Evolutionary conservation across 768 basidiomycete species (phyloP).

Genomic region (Stropharia rugosoannulata): DNA sequence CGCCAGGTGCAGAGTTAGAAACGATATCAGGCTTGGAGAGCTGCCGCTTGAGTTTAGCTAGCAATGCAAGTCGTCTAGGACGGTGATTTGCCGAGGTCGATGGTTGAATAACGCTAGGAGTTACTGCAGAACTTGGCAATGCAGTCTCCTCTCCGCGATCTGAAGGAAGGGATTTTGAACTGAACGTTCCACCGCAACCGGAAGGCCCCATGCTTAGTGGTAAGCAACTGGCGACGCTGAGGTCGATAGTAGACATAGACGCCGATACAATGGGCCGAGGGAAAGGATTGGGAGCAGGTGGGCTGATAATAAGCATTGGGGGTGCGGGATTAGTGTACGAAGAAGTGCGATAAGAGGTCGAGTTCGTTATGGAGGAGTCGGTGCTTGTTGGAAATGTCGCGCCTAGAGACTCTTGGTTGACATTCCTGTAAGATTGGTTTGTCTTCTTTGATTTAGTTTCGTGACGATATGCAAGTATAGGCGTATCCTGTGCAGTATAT

Average conservation of each 20-base stretch:
- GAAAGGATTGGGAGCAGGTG: not conserved
- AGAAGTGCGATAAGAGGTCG: not conserved
- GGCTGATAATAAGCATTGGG: not conserved
- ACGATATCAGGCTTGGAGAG: conserved; percentile 2
- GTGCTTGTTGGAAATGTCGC: not conserved
- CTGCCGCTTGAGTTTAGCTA: conserved; percentile 4
- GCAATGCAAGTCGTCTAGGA: not conserved
- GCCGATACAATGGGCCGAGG: conserved; percentile 2
- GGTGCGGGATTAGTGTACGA: not conserved
- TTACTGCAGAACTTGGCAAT: not conserved
- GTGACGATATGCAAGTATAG: not conserved
- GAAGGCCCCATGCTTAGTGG: not conserved
- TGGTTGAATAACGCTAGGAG: not conserved
- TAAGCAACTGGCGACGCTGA: not conserved
- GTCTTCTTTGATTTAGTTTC: not conserved
- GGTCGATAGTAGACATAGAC: conserved; percentile 4
- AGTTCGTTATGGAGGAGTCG: not conserved
- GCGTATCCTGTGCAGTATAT: not conserved
- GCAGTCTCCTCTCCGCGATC: not conserved
- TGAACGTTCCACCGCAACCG: not conserved
- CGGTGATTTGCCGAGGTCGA: not conserved
- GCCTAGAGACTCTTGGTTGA: not conserved
- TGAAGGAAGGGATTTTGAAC: not conserved
- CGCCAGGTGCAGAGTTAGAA: not conserved
- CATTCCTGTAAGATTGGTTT: not conserved